Base-by-base conservation (phyloP, 2,329 filamentous ascomycete genomes). In the Colletotrichum cereale region DNA sequence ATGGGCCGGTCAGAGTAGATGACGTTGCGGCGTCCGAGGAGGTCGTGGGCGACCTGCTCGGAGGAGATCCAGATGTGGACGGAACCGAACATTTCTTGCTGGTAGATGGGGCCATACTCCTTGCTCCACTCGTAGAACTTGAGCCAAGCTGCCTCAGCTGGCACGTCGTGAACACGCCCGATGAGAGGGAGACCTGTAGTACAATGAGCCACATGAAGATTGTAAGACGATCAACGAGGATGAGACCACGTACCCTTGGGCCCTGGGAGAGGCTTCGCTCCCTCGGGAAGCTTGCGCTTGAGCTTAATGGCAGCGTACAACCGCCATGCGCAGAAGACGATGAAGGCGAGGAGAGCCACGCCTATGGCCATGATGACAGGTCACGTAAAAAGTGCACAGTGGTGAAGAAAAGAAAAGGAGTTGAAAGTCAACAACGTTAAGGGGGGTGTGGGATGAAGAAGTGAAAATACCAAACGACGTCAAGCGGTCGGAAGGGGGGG, bases 101-200 rank as follows among this genome's bases (percentile, higher is more conserved):
- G 79, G 74, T 85, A 86, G 66, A 86, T 86, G 10, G 84, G 83
- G 1, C 84, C 84, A 69, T 83, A 86, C 40, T 79, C 75, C 75
- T 84, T 81, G 70, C 79, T 80, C 84, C 84, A 86, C 72, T 86
- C 83, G 72, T 83, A 82, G 71, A 86, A 85, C 75, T 86, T 86
- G 34, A 86, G 72, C 84, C 84, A 86, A 26, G 84, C 78, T 44
- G 76, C 77, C 44, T 82, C 77, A 18, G 76, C 73, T 1, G 85
- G 84, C 4, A 86, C 75, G 75, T 86, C 84, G 68, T 86, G 84
- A 21, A 86, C 77, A 21, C 84, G 80, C 6, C 85, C 84, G 55
- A 86, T 79, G 50, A 83, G 77, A 2, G 84, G 84, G 5, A 83
- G 75, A 53, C 80, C 84, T 86, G 52, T 29, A 74, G 10, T 12